A percentile compares a stretch with the other conserved stretches of the same genome.
Conservation (phyloP, 805 yeast genomes). For the Cyberlindnera xylosilytica region DNA sequence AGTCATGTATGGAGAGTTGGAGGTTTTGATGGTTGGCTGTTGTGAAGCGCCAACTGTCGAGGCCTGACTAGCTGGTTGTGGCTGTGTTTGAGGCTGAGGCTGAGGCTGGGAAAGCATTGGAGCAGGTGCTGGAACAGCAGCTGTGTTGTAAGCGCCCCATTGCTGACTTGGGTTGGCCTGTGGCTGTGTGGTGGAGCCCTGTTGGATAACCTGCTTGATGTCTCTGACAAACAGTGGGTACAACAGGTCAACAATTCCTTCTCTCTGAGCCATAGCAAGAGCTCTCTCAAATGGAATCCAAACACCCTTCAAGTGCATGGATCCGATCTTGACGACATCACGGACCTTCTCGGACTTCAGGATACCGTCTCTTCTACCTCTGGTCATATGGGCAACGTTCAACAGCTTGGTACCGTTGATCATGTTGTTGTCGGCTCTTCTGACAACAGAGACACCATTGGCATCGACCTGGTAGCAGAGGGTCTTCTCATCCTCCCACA, state of each 20-base stretch:
- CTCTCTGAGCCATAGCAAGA: conserved; percentile 74
- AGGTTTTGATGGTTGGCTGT: conserved; percentile 8
- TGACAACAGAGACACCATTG: conserved; percentile 72
- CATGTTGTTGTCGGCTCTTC: conserved; percentile 84
- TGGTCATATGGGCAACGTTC: conserved; percentile 83
- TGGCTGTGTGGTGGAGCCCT: conserved; percentile 32
- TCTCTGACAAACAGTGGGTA: conserved; percentile 74
- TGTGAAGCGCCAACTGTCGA: conserved; percentile 5
- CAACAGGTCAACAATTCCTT: conserved; percentile 64
- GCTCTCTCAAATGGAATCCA: conserved; percentile 90
- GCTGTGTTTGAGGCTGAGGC: conserved; percentile 4
- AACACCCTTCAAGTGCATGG: conserved; percentile 85
- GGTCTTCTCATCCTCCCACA: conserved; percentile 89
- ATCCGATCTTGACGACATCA: conserved; percentile 81
- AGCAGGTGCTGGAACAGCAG: conserved; percentile 10
- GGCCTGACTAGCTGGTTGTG: conserved; percentile 3
- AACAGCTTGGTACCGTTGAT: conserved; percentile 81
- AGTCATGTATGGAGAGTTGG: conserved; percentile 24
- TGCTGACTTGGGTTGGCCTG: conserved; percentile 20
- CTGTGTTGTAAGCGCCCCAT: conserved; percentile 12
- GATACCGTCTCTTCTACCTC: conserved; percentile 85
- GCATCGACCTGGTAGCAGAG: conserved; percentile 85
- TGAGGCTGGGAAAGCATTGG: conserved; percentile 9
- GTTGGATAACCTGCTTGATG: conserved; percentile 48
- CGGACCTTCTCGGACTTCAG: conserved; percentile 72